Evolutionary conservation across 2,329 filamentous ascomycete genomes (phyloP), one percentile per base, ranked within the genome.

Genomic region (Aspergillus uvarum): DNA sequence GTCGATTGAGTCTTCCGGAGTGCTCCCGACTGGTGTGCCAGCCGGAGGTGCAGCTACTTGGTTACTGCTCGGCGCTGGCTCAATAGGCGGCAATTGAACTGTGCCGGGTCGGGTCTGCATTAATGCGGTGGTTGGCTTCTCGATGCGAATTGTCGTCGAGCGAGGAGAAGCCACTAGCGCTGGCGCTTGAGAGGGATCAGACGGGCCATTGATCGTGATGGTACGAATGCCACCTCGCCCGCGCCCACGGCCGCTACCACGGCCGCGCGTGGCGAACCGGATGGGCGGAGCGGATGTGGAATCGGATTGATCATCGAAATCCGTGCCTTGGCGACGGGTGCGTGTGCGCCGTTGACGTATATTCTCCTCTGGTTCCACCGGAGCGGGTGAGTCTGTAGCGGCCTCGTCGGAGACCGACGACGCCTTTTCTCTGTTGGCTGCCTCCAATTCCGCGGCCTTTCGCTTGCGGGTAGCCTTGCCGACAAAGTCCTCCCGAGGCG

Each of bases 371-470:
- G 66, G 61, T 44, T 75, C 68, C 8, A 63, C 62, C 6, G 63
- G 69, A 12, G 68, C 64, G 3, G 69, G 68, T 55, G 68, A 67
- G n/a, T 68, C 68, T 14, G 63, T 57, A 14, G 62, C 62, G 1
- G 68, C 66, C 38, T 73, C 72, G 54, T 76, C 64, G 24, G 70
- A 55, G 16, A 44, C 53, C 5, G 53, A 55, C 7, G 59, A 65
- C 31, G 74, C 66, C 42, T 66, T 63, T 42, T 65, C 60, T 63
- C 67, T 64, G 56, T 63, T 63, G 38, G 73, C 62, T 38, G 68
- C 63, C 65, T 74, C 74, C 44, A 74, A 56, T 64, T 76, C 73
- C 32, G 71, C 70, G 8, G 74, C 73, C 63, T 74, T 76, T 59
- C 74, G 74, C 60, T 76, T 76, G 55, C 74, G 72, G 2, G 68